Percentiles rank a stretch among this genome's conserved stretches.
These are phyloP conservation scores for Gremmenia infestans DNA, from an alignment of 2,329 filamentous ascomycete genomes.

Conservation along the genomic window DNA sequence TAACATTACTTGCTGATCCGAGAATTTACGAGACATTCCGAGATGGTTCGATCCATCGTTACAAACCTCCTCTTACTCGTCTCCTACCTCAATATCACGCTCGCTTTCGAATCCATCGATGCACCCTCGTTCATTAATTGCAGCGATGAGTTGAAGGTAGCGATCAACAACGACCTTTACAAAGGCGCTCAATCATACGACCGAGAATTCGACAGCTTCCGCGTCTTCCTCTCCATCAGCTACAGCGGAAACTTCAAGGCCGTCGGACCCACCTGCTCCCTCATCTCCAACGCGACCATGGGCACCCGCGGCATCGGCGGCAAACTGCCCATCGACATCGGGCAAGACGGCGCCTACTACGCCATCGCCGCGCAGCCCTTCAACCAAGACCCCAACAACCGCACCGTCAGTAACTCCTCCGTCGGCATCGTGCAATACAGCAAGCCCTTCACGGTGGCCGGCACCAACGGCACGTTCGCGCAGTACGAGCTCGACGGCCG, in stretches of 20 bases:
- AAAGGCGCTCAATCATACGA: neutral
- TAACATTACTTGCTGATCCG: no score
- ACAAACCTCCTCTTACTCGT: no score
- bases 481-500: neutral
- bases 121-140: no score
- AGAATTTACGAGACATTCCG: no score
- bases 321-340: neutral
- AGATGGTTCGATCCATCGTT: no score
- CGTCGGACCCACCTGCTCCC: neutral
- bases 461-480: neutral
- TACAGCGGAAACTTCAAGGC: neutral
- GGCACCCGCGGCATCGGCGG: neutral
- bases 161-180: neutral
- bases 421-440: neutral
- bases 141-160: no score
- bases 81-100: no score
- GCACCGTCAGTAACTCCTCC: neutral
- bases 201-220: neutral
- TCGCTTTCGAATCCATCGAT: no score
- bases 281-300: neutral
- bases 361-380: neutral
- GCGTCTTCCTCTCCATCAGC: neutral
- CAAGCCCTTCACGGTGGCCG: neutral
- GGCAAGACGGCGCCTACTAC: neutral
- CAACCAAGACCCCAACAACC: neutral